Evolutionary conservation across 352 stramenopile species (phyloP).

Genomic region (Thalassiosira ordinaria): DNA sequence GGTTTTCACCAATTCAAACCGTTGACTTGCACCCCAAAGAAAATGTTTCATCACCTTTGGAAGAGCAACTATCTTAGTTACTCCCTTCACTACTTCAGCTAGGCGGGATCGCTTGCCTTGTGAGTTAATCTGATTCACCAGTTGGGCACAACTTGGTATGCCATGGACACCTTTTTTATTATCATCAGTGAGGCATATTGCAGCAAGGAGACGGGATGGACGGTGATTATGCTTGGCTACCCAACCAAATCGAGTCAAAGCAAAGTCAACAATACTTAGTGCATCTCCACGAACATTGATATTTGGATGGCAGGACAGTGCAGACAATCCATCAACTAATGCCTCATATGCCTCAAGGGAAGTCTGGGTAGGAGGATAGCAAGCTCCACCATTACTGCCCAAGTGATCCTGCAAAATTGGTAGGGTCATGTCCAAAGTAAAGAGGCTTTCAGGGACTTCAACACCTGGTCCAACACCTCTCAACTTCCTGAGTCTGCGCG

Average conservation of each 20-base stretch:
- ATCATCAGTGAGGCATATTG: conserved; percentile 71
- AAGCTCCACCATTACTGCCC: conserved; percentile 17
- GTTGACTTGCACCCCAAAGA: conserved; percentile 55
- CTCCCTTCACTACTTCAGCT: conserved; percentile 82
- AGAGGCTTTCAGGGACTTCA: conserved; percentile 46
- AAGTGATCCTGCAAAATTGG: conserved; percentile 45
- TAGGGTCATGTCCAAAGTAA: conserved; percentile 64
- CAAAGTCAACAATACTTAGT: conserved; percentile 75
- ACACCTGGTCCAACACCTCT: conserved; percentile 25
- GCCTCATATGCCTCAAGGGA: conserved; percentile 75
- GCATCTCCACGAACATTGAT: conserved; percentile 77
- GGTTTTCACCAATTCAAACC: conserved; percentile 69
- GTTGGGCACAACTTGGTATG: conserved; percentile 67
- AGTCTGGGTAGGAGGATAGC: conserved; percentile 6
- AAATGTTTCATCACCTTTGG: conserved; percentile 70
- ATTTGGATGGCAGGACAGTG: conserved; percentile 83
- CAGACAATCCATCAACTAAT: conserved; percentile 79
- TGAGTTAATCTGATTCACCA: conserved; percentile 71
- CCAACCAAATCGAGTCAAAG: conserved; percentile 80
- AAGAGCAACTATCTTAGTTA: conserved; percentile 72
- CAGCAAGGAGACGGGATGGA: conserved; percentile 60
- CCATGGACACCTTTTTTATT: conserved; percentile 69
- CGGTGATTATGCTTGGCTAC: conserved; percentile 59
- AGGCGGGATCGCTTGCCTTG: conserved; percentile 79
- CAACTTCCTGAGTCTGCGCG: conserved; percentile 61